phyloP scores from a whole-genome alignment of 148 eudicot genomes.

The Gaultheria prostrata region DNA sequence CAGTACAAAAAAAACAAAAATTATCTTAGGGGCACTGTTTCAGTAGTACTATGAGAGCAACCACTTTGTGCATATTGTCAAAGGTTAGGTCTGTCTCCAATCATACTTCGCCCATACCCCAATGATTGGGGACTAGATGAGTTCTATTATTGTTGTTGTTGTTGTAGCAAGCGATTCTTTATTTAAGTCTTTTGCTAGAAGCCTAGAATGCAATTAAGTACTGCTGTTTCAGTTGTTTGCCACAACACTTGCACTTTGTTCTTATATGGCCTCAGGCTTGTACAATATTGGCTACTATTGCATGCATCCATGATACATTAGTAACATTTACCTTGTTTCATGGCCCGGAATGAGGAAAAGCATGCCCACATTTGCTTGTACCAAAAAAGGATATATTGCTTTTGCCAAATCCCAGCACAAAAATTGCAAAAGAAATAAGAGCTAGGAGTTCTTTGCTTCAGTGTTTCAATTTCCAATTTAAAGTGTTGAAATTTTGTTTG shows the following conservation, averaged over 20 bases:
- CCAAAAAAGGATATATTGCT: not conserved
- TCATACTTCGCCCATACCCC: too few species aligned
- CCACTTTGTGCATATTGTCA: too few species aligned
- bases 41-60: too few species aligned
- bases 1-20: too few species aligned
- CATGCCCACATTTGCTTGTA: not conserved
- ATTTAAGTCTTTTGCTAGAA: not conserved
- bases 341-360: not conserved
- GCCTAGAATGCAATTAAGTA: not conserved
- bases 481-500: slow-evolving; percentile 1
- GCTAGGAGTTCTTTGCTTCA: not conserved
- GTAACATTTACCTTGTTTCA: not conserved
- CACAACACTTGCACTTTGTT: not conserved
- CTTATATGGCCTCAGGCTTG: not conserved
- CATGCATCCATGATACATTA: not conserved
- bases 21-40: too few species aligned
- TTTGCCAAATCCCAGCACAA: not conserved
- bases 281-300: not conserved
- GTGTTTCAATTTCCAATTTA: not conserved
- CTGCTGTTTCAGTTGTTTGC: not conserved
- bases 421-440: not conserved
- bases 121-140: too few species aligned
- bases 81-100: too few species aligned
- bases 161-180: not conserved
- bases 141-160: too few species aligned